Evolutionary conservation across 345 rosid genomes (phyloP).

Genomic region (Hypericum perforatum): DNA sequence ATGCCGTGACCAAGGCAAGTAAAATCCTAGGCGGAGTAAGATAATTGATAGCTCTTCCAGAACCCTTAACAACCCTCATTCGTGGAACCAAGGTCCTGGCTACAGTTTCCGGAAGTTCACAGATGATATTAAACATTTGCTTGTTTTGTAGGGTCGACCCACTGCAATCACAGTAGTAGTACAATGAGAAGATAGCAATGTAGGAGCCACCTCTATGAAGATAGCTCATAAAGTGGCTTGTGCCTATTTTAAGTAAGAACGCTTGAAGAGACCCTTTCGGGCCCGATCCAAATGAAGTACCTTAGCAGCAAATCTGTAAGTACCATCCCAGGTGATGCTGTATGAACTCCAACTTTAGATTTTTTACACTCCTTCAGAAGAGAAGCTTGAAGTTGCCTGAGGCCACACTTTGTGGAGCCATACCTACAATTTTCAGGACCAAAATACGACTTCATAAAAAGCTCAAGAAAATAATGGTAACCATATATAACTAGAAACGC

Average conservation of each 20-base stretch:
- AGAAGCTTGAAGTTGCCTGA: slow-evolving; percentile 86
- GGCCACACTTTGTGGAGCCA: slow-evolving; percentile 96
- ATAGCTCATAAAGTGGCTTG: too few relatives aligned
- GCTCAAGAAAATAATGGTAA: not conserved
- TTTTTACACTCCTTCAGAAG: slow-evolving; percentile 68
- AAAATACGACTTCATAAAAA: slow-evolving; percentile 1
- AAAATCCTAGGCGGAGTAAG: slow-evolving; percentile 91
- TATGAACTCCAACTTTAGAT: slow-evolving; percentile 78
- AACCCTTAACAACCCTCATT: slow-evolving; percentile 75
- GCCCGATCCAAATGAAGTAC: slow-evolving; percentile 16
- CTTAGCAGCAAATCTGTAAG: slow-evolving; percentile 86
- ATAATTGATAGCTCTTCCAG: slow-evolving; percentile 69
- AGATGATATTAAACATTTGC: slow-evolving; percentile 84
- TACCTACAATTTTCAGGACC: slow-evolving; percentile 40
- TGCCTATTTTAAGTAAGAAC: too few relatives aligned
- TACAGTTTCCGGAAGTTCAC: slow-evolving; percentile 94
- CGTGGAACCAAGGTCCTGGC: slow-evolving; percentile 88
- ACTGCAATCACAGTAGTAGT: slow-evolving; percentile 25
- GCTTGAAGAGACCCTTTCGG: too few relatives aligned
- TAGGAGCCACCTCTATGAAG: too few relatives aligned
- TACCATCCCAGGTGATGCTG: slow-evolving; percentile 98
- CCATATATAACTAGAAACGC: not conserved
- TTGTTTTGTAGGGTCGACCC: slow-evolving; percentile 72
- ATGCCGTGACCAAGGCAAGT: slow-evolving; percentile 80
- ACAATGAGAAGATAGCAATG: not conserved